Evolutionary conservation across 2,329 filamentous ascomycete species (phyloP).

Genomic region (Pseudogymnoascus sp.): DNA sequence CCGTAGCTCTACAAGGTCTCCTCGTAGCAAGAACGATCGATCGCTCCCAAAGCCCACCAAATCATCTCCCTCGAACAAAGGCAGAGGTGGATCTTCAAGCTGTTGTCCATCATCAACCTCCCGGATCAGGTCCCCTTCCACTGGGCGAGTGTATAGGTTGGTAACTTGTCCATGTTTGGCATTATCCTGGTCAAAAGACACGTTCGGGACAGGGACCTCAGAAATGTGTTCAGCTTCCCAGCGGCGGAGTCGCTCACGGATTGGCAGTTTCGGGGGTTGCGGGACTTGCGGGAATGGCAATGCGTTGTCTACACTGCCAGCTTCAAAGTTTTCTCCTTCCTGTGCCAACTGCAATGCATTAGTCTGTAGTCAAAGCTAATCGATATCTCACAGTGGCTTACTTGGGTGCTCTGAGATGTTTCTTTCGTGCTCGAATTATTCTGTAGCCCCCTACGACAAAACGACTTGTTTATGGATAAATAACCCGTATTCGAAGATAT

Average conservation of each 20-base stretch:
- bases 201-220: neutral
- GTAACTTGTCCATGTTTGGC: neutral
- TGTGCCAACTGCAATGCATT: neutral
- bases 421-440: neutral
- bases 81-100: conserved; percentile 13
- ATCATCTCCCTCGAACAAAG: conserved; percentile 36
- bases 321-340: neutral
- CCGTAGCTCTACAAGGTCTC: conserved; percentile 28
- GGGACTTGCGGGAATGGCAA: neutral
- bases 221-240: neutral
- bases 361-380: neutral
- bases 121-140: neutral
- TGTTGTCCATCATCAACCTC: neutral
- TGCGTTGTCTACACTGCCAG: neutral
- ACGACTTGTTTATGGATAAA: neutral
- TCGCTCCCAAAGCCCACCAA: conserved; percentile 35
- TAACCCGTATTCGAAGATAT: neutral
- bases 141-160: neutral
- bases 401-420: neutral
- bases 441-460: neutral
- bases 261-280: neutral
- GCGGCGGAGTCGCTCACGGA: conserved; percentile 3
- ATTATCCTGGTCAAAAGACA: neutral
- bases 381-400: neutral
- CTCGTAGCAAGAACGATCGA: conserved; percentile 25